A percentile compares a stretch with the other conserved stretches of the same genome.
phyloP scores from a whole-genome alignment of 83 land plant species.

The Picea mariana region DNA sequence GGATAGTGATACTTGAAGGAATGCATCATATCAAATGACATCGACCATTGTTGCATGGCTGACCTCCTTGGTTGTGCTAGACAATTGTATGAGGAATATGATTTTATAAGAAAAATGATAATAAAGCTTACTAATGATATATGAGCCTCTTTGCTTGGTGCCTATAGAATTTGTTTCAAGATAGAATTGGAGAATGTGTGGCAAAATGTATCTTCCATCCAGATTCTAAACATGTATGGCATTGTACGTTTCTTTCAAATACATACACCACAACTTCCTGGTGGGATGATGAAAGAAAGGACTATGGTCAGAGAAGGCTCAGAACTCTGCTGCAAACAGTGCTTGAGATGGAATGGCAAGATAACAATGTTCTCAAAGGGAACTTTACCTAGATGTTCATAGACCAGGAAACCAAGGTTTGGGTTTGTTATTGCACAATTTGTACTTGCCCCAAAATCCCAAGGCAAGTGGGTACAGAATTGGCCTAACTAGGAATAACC shows the following conservation, averaged over 20 bases:
- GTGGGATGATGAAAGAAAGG: neutral
- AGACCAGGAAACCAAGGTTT: too few species aligned
- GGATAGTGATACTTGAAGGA: neutral
- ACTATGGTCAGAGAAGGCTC: neutral
- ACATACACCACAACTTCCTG: neutral
- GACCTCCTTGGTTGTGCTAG: neutral
- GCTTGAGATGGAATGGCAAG: too few species aligned
- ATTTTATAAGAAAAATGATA: neutral
- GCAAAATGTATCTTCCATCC: neutral
- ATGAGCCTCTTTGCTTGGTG: neutral
- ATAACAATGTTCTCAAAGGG: too few species aligned
- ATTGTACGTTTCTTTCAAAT: neutral
- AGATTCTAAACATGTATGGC: neutral
- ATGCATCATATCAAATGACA: neutral
- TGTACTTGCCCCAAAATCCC: too few species aligned
- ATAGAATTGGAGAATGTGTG: neutral
- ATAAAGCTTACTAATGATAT: neutral
- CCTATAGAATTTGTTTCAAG: neutral
- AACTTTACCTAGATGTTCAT: too few species aligned
- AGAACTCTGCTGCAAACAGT: too few species aligned
- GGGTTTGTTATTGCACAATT: too few species aligned
- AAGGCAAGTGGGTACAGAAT: too few species aligned
- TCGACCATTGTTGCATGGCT: neutral
- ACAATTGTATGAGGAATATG: neutral
- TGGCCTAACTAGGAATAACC: too few species aligned